Evolutionary conservation across 257 asterid genomes (phyloP), one percentile per base, ranked within the genome.

Genomic region (Ajuga chamaepitys): DNA sequence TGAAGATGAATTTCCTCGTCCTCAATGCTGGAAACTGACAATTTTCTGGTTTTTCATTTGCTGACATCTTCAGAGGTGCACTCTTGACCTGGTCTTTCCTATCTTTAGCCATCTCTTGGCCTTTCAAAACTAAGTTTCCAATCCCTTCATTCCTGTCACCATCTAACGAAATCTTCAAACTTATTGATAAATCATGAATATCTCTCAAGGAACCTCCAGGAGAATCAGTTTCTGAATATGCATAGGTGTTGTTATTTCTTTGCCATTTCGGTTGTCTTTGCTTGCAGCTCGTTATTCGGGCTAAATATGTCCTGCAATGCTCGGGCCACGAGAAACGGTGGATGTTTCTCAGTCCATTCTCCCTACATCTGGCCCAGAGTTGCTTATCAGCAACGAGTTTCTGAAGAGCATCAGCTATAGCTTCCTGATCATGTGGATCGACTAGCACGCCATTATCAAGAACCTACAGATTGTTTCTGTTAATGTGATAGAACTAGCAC

Each of bases 281-380:
- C 59, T 81, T 81, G 83, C 88, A 83, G 62, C 86, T 79, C 40
- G 78, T 81, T 52, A 86, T 73, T 47, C 95, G 88, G 51, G 95
- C 82, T 55, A 86, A 65, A 58, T 80, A 86, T 18, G 95, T 80
- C 74, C 71, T 82, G 77, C 95, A 86, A 69, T 86, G 95, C 83
- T 86, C 95, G 2, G 91, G 91, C 95, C 91, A 86, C 0, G 95
- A 86, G 82, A 78, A 86, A 30, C 76, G 95, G 52, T 86, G 90
- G 11, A 86, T 82, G 44, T 86, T 86, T 58, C 82, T 78, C 62
- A 86, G 48, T 5, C 95, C 95, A 46, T 70, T 62, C 66, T 82
- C 88, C 67, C 88, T 70, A 25, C 95, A 86, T 75, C 74, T 77
- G 58, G 78, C 75, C 95, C 95, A 86, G 14, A 86, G 87, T 0